Evolutionary conservation across 1,284 basidiomycete genomes (phyloP), one percentile per base, ranked within the genome.

Genomic region (Tetrapyrgos nigripes): DNA sequence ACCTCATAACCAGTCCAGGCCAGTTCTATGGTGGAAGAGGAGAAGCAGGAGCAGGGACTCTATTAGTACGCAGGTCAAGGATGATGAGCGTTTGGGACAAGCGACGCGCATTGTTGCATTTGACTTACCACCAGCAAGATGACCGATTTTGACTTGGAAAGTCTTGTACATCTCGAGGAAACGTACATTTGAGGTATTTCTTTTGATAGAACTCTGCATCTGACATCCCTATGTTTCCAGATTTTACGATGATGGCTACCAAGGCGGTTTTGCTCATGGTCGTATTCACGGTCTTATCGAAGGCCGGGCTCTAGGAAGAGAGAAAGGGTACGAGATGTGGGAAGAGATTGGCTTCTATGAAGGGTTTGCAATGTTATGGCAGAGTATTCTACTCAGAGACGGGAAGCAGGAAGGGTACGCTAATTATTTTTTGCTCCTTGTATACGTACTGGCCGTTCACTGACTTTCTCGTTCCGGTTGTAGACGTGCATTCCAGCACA

Each of bases 251-350:
- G 71, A 80, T 9, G 96, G 96, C 3, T 93, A 90, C 70, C 68
- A 81, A 63, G 88, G 91, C 55, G 96, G 96, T 2, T 84, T 83
- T 66, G 86, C 82, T 0, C 96, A 98, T 71, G 96, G 96, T 3
- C 82, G 86, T 45, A 86, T 96, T 13, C 95, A 97, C 67, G 96
- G 96, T 1, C 76, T 92, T 21, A 94, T 96, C 62, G 95, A 98
- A 73, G 96, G 96, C 4, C 82, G 94, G 14, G 89, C 91, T 3
- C 80, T 98, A 3, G 97, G 96, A 1, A 83, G 88, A 60, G 90
- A 94, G 68, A 96, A 97, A 70, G 94, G 93, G 0, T 98, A 91
- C 73, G 94, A 96, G 75, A 86, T 97, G 71, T 98, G 96, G 94
- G 94, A 97, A 73, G 96, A 98, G 72, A 82, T 98, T 9, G 96